Conservation (phyloP, 306 rosid species). For the Corylus heterophylla region DNA sequence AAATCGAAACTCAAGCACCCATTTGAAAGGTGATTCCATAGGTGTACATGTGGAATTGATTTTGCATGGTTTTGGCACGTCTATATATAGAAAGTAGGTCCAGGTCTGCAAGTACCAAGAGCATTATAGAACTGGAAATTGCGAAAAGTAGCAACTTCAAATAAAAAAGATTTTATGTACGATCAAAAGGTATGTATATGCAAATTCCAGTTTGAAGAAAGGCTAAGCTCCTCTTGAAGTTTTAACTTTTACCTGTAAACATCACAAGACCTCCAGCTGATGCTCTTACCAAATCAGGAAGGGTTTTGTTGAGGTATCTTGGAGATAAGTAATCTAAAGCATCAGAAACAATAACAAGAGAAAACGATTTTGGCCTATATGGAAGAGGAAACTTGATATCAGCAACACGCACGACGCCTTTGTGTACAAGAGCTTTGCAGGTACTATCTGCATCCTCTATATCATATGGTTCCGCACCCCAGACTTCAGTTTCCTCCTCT, state of each 20-base stretch:
- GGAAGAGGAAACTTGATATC: conserved; percentile 78
- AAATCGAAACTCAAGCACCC: not conserved
- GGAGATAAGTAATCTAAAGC: conserved; percentile 75
- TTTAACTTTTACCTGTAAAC: conserved; percentile 55
- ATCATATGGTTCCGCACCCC: conserved; percentile 82
- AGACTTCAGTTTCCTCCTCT: conserved; percentile 75
- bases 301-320: conserved; percentile 73
- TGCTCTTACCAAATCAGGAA: conserved; percentile 70
- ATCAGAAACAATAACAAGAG: conserved; percentile 69
- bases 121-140: not conserved
- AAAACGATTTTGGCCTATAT: conserved; percentile 67
- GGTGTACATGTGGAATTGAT: not conserved
- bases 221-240: not conserved
- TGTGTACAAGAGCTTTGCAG: conserved; percentile 61
- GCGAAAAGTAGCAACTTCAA: not conserved
- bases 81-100: not conserved
- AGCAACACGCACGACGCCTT: conserved; percentile 61
- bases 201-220: not conserved
- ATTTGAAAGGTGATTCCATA: not conserved
- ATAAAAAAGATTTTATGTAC: not conserved
- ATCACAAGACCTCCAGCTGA: conserved; percentile 59
- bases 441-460: conserved; percentile 60
- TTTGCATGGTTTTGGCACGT: not conserved
- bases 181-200: not conserved
- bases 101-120: not conserved